Conservation (phyloP, 1,284 basidiomycete genomes). For the Caloboletus firmus region DNA sequence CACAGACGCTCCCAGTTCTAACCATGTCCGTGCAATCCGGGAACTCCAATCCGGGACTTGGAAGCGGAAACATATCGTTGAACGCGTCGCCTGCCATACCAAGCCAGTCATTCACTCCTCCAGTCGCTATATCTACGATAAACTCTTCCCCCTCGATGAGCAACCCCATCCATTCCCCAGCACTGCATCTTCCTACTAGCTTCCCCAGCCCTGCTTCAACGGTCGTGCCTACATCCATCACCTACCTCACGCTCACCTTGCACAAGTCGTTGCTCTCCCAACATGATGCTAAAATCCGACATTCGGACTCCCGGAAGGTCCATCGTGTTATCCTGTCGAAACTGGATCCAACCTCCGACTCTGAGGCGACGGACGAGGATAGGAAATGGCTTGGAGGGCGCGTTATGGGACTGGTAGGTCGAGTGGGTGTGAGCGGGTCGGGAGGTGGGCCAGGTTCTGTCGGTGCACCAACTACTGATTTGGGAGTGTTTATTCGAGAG, state of each 20-base stretch:
- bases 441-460: constrained; percentile 37
- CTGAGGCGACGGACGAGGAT: constrained; percentile 32
- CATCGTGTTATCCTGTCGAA: constrained; percentile 57
- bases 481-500: constrained; percentile 38
- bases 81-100: constrained; percentile 14
- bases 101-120: constrained; percentile 10
- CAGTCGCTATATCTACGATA: constrained; percentile 1
- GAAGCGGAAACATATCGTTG: constrained; percentile 11
- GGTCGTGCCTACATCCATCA: constrained; percentile 2
- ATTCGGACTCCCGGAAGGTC: constrained; percentile 59
- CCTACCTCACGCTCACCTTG: constrained; percentile 47
- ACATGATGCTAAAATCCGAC: constrained; percentile 53
- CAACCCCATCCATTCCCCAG: constrained; percentile 7
- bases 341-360: constrained; percentile 43
- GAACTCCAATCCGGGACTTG: constrained; percentile 11
- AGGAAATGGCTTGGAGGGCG: constrained; percentile 29
- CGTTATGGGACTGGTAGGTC: constrained; percentile 42
- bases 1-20: constrained; percentile 6
- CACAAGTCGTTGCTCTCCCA: constrained; percentile 49
- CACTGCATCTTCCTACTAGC: not conserved
- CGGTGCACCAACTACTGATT: constrained; percentile 47
- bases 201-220: not conserved
- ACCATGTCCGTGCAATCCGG: constrained; percentile 13
- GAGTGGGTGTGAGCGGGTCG: constrained; percentile 27
- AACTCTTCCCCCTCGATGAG: constrained; percentile 10